phyloP scores from a whole-genome alignment of 208 protist species.

The Kentomonas sorsogonicus region DNA sequence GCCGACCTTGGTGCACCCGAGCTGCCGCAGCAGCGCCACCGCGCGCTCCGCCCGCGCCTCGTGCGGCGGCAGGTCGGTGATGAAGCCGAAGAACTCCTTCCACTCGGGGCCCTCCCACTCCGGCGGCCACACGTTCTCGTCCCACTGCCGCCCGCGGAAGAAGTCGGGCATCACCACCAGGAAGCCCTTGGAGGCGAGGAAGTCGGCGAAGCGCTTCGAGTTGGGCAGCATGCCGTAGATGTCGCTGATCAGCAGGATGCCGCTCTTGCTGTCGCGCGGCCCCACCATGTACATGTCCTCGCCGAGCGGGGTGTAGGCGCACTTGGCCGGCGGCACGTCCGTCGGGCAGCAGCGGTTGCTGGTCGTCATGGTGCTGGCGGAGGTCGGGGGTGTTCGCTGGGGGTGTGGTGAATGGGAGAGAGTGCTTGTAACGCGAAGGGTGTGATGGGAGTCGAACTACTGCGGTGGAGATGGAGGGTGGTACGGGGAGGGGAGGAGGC shows the following conservation, averaged over 20 bases:
- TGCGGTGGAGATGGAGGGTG: too few species aligned
- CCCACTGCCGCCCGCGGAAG: constrained; percentile 27
- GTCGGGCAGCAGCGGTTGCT: constrained; percentile 39
- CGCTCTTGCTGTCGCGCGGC: constrained; percentile 27
- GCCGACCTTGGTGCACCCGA: constrained; percentile 38
- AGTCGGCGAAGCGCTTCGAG: constrained; percentile 39
- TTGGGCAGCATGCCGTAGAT: constrained; percentile 52
- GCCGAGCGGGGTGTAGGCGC: constrained; percentile 17
- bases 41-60: constrained; percentile 17
- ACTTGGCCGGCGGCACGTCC: constrained; percentile 15
- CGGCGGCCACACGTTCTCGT: constrained; percentile 22
- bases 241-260: constrained; percentile 41
- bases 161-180: constrained; percentile 63
- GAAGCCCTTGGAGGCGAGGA: constrained; percentile 34
- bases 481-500: too few species aligned
- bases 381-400: background rate
- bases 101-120: constrained; percentile 28
- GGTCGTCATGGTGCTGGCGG: constrained; percentile 5
- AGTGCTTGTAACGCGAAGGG: too few species aligned
- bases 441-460: too few species aligned
- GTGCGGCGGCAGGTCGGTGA: constrained; percentile 21
- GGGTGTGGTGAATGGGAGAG: too few species aligned
- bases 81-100: constrained; percentile 16
- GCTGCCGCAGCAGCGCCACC: constrained; percentile 25
- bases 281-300: constrained; percentile 39